phyloP scores from a whole-genome alignment of 768 basidiomycete species.

The Xerocomellus dryophilus region DNA sequence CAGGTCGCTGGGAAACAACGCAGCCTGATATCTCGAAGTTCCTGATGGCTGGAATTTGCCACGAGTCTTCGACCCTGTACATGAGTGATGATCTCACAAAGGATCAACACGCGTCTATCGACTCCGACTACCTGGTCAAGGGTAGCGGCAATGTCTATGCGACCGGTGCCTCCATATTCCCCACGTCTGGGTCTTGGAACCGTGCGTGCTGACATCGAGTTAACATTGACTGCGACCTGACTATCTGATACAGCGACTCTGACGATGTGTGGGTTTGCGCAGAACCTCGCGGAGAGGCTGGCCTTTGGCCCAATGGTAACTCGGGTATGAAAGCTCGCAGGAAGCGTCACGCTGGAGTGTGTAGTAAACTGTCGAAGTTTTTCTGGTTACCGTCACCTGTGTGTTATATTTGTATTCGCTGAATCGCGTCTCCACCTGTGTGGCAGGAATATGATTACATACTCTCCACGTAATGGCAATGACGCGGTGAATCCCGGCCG shows the following conservation, averaged over 20 bases:
- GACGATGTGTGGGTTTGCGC: constrained; percentile 12
- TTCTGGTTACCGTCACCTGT: too few species aligned
- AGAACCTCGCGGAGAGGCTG: constrained; percentile 13
- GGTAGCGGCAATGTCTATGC: constrained; percentile 20
- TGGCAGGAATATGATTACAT: too few species aligned
- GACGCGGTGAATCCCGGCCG: too few species aligned
- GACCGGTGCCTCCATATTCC: constrained; percentile 19
- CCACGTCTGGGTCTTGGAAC: constrained; percentile 17
- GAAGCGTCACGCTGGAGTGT: too few species aligned
- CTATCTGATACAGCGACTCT: constrained; percentile 2
- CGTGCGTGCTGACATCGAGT: constrained; percentile 1
- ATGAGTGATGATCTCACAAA: neutral
- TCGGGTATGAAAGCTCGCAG: too few species aligned
- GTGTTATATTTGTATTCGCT: too few species aligned
- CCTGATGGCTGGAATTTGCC: neutral
- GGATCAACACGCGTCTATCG: constrained; percentile 4
- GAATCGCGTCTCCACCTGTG: too few species aligned
- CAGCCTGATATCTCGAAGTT: neutral
- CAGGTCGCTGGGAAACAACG: neutral
- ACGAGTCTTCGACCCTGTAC: constrained; percentile 7
- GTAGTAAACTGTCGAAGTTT: too few species aligned
- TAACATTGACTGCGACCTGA: neutral
- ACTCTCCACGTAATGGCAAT: too few species aligned
- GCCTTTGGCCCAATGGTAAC: too few species aligned
- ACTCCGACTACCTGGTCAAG: constrained; percentile 11